Evolutionary conservation across 257 asterid genomes (phyloP), one percentile per base, ranked within the genome.

Genomic region (Solanum gracilifrons): DNA sequence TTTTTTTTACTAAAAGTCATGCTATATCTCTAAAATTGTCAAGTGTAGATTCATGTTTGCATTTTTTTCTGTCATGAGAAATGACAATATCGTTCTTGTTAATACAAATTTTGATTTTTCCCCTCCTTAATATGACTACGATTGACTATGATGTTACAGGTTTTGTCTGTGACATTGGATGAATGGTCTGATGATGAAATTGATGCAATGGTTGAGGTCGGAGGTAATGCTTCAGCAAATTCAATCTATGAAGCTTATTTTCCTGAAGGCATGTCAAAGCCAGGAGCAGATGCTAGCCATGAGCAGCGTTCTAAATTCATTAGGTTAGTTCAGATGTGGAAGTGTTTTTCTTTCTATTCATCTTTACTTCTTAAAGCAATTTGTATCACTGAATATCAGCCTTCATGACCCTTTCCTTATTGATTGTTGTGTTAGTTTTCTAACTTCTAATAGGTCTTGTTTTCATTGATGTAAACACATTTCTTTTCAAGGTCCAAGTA

Each of bases 191-290:
- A 97, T 73, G 98, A 92, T 86, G 98, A 97, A 90, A 86, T 97
- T 85, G 99, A 97, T 83, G 88, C 98, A 80, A 92, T 97, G 98
- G 85, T 96, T 31, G 99, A 97, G 93, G 96, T 97, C 76, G 99
- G 99, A 46, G 99, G 99, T 90, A 97, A 97, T 92, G 95, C 93
- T 55, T 91, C 98, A 29, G 99, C 99, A 80, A 97, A 97, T 92
- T 96, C 99, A 90, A 97, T 95, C 55, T 97, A 97, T 79, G 99
- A 97, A 92, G 99, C 99, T 89, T 93, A 97, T 88, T 85, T 96
- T 89, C 99, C 99, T 55, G 93, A 94, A 92, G 98, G 98, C 76
- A 93, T 93, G 84, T 87, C 93, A 69, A 97, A 97, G 93, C 98
- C 97, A 79, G 92, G 94, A 89, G 95, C 98, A 55, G 93, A 95